Base-by-base conservation (phyloP, 768 basidiomycete genomes). In the Podaxis mareebaensis region DNA sequence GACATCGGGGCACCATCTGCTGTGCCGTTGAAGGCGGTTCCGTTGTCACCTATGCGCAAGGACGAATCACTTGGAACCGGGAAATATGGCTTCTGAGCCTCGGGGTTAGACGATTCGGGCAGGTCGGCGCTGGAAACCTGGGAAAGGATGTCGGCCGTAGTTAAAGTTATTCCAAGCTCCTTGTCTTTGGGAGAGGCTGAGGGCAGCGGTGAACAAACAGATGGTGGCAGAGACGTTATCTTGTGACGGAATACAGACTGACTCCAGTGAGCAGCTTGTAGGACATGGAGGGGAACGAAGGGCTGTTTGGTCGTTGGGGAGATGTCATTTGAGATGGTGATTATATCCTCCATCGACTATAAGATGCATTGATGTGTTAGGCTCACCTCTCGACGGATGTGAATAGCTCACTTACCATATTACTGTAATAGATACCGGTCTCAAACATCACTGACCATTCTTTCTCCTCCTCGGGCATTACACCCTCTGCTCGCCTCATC, bases 221-320 rank as follows among this genome's bases (percentile, higher is more conserved):
- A 75, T 0, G 76, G 74, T 0, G 77, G 72, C 5, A 77, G 75
- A 22, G 78, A 72, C 1, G 80, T 86, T 26, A 92, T 83, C 33
- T 78, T 81, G 65, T 85, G 83, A 2, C 85, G 83, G 7, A 93
- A 76, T n/a, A 88, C 64, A 2, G 90, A 87, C 63, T 90, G 87
- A 28, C 78, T 79, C 95, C 95, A 98, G 66, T 89, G 87, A 1
- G 94, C 89, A 0, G 85, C 81, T 70, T 96, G 91, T 6, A 96
- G 73, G 6, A 87, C 78, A 2, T 80, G 69, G 38, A 89, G 76
- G 0, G 92, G 83, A 3, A 91, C 91, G 71, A 86, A 96, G 0
- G 87, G 83, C 15, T 79, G 80, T 3, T 83, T 81, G 0, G 91
- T 94, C 0, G 81, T 80, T 0, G 90, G 88, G 24, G 92, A 95